Evolutionary conservation across 129 eudicot genomes (phyloP).

Genomic region (Scalesia atractyloides): DNA sequence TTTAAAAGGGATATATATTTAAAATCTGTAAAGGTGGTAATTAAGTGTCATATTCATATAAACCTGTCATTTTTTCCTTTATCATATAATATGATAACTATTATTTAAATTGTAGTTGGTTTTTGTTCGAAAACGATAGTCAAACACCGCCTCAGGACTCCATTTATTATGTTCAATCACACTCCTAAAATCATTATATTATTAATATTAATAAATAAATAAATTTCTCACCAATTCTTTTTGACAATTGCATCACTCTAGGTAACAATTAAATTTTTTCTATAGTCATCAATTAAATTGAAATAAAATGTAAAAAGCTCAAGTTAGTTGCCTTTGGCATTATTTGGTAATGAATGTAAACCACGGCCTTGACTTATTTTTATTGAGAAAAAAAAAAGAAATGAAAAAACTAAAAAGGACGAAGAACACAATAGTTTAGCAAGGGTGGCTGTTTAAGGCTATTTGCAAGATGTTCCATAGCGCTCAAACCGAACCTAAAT

Average conservation of each 20-base stretch:
- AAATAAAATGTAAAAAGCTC: neutral
- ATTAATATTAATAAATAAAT: neutral
- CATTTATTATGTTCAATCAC: conserved; percentile 24
- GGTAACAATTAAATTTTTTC: conserved; percentile 15
- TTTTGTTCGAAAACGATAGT: conserved; percentile 56
- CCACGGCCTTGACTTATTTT: neutral
- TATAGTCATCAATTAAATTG: neutral
- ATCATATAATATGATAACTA: neutral
- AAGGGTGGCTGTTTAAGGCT: no score
- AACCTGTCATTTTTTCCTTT: conserved; percentile 20
- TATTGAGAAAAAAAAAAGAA: no score
- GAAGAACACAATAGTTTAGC: no score
- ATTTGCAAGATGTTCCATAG: no score
- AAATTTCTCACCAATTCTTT: conserved; percentile 31
- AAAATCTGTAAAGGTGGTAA: no score
- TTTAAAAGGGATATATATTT: no score
- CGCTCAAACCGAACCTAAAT: no score
- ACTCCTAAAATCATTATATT: conserved; percentile 28
- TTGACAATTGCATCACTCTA: conserved; percentile 24
- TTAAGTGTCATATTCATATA: conserved; percentile 29
- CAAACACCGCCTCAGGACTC: conserved; percentile 25
- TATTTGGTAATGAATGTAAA: neutral
- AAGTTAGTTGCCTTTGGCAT: neutral
- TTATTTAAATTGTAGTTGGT: conserved; percentile 43
- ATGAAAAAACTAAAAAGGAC: no score